A percentile compares a stretch with the other conserved stretches of the same genome.
phyloP scores from a whole-genome alignment of 2,329 filamentous ascomycete genomes.

The Pseudogymnoascus sp. region DNA sequence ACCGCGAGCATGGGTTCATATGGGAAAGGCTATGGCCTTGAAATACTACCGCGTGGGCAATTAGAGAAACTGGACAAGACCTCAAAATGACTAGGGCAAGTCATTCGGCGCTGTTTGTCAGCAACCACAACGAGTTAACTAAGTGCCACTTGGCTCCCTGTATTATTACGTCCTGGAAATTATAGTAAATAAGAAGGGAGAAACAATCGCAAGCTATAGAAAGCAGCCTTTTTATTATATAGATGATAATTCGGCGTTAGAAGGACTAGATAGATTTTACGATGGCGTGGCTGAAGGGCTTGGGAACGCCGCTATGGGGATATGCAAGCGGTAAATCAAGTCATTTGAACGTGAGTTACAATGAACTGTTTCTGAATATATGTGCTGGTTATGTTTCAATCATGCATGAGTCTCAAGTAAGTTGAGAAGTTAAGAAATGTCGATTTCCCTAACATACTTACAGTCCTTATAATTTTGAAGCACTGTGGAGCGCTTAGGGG shows the following conservation, averaged over 20 bases:
- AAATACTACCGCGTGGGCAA: too few relatives aligned
- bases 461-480: constrained; percentile 46
- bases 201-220: constrained; percentile 55
- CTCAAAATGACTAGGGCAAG: constrained; percentile 53
- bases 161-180: constrained; percentile 53
- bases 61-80: constrained; percentile 49
- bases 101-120: constrained; percentile 29
- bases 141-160: constrained; percentile 31
- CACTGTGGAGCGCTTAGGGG: constrained; percentile 44
- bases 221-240: constrained; percentile 55
- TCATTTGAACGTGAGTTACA: constrained; percentile 15
- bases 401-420: constrained; percentile 58
- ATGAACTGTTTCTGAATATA: not conserved
- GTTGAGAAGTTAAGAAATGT: constrained; percentile 18
- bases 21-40: too few relatives aligned
- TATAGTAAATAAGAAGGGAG: constrained; percentile 51
- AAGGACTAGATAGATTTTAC: constrained; percentile 48
- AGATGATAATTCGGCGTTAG: constrained; percentile 56
- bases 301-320: constrained; percentile 51
- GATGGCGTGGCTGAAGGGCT: constrained; percentile 40
- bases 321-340: constrained; percentile 41
- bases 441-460: constrained; percentile 21
- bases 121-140: constrained; percentile 23
- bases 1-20: too few relatives aligned
- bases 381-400: not conserved